Evolutionary conservation across 176 grass and related monocot genomes (phyloP), one percentile per base, ranked within the genome.

Genomic region (Pontederia paniculata): DNA sequence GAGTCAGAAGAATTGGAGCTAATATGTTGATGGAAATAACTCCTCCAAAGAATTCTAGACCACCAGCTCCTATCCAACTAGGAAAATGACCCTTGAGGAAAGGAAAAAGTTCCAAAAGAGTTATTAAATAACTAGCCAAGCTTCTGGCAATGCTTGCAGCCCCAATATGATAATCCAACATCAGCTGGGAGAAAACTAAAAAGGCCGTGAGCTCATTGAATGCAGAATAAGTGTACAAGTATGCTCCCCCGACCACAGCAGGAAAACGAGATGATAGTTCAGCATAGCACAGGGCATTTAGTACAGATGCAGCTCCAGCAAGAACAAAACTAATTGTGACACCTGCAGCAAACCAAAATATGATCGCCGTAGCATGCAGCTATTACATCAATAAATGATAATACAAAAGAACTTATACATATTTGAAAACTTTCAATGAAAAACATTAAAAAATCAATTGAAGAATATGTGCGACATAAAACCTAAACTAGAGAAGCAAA

Each of bases 121-220:
- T 82, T 61, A 91, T 64, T 23, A 88, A 84, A 71, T 98, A 98
- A 68, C 93, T 82, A 11, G 93, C 80, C 54, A 98, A 65, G 66
- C 93, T 98, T 60, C 86, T 75, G 45, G 93, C 86, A 75, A 98
- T 91, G 52, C 86, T 98, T 46, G 93, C 93, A 2, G 86, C 83
- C 0, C 80, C 75, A 21, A 98, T 88, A 70, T 98, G 93, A 62
- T 98, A 88, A 69, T 98, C 86, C 52, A 98, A 42, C 93, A 98
- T 98, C 66, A 98, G 65, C 71, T 98, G 93, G 11, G 80, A 67
- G 66, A 98, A 98, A 66, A 98, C 86, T 45, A 98, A 65, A 72
- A 91, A 98, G 28, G 93, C 86, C 5, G 83, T 91, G 75, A 98
- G 73, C 66, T 98, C 93, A 41, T 98, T 98, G 70, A 98, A 91